Percentiles rank a stretch among this genome's conserved stretches.
These are phyloP conservation scores for Sorghum bicolor DNA, from an alignment of 176 grass and related monocot genomes.

Conservation along the genomic window Sorghum_bicolor_NCBIv3 NC_012870.2:8061001-8061500, in stretches of 20 bases:
- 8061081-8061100: conserved; percentile 82
- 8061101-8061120: conserved; percentile 74
- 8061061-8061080: conserved; percentile 91
- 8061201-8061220: not conserved
- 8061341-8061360: not conserved
- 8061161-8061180: not conserved
- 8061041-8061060: conserved; percentile 63
- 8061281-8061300: not conserved
- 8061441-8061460: not conserved
- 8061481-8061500: not conserved
- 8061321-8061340: too few relatives aligned
- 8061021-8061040: conserved; percentile 60
- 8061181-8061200: not conserved
- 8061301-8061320: not conserved
- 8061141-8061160: not conserved
- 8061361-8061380: too few relatives aligned
- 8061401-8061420: too few relatives aligned
- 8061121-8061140: conserved; percentile 16
- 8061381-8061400: too few relatives aligned
- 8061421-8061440: not conserved
- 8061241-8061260: not conserved
- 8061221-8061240: not conserved
- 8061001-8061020: conserved; percentile 1
- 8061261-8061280: not conserved
- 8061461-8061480: not conserved